These are phyloP conservation scores for Aspergillus proliferans DNA, from an alignment of 2,329 filamentous ascomycete species.

Conservation along the genomic window DNA sequence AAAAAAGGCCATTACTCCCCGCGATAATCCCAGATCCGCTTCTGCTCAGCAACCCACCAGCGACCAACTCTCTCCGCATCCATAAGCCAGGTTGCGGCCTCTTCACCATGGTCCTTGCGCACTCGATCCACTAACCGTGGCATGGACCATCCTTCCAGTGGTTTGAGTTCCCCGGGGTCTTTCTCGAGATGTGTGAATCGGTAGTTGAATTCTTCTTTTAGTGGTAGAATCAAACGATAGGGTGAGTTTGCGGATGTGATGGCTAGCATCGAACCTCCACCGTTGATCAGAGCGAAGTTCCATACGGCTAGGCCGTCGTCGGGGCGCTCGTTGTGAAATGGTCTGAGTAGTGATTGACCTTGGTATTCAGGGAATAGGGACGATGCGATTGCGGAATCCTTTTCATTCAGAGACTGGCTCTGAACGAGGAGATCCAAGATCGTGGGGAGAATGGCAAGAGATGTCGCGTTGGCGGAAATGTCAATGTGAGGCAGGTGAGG, in stretches of 20 bases:
- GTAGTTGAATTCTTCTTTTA: conserved; percentile 62
- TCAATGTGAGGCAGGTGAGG: conserved; percentile 40
- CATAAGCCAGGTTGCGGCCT: conserved; percentile 27
- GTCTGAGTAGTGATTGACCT: conserved; percentile 42
- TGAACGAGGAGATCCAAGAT: conserved; percentile 42
- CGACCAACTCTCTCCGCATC: conserved; percentile 31
- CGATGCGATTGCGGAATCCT: conserved; percentile 30
- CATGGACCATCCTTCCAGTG: conserved; percentile 25
- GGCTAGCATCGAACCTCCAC: conserved; percentile 46
- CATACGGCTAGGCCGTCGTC: conserved; percentile 21
- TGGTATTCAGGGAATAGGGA: conserved; percentile 41
- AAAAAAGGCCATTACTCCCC: background rate
- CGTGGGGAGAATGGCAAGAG: conserved; percentile 41
- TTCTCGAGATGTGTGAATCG: conserved; percentile 28
- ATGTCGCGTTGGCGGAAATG: conserved; percentile 36
- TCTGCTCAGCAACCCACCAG: conserved; percentile 33
- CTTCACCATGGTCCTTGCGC: conserved; percentile 19
- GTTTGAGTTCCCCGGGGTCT: conserved; percentile 30
- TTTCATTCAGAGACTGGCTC: conserved; percentile 33
- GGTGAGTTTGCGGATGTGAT: conserved; percentile 69
- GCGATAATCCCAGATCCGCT: conserved; percentile 22
- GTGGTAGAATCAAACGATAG: conserved; percentile 64
- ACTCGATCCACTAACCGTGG: conserved; percentile 19
- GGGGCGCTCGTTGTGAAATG: conserved; percentile 18
- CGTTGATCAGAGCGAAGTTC: conserved; percentile 30